Conservation (phyloP, 192 early-diverging fungal species). For the Backusella westeae region DNA sequence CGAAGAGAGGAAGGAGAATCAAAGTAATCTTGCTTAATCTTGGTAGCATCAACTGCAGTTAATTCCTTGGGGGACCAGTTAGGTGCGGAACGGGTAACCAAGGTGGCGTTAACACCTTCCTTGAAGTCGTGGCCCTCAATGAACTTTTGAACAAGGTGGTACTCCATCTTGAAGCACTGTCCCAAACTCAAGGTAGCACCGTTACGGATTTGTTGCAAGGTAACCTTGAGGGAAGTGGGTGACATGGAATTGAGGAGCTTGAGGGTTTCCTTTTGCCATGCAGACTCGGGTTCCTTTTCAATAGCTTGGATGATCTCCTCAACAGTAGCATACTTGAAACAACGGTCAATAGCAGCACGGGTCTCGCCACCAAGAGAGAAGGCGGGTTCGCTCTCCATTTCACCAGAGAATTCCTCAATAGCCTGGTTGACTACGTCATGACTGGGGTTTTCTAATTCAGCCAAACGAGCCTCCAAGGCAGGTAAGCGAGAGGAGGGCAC, state of each 20-base stretch:
- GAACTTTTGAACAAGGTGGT: slow-evolving; percentile 74
- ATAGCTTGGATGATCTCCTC: slow-evolving; percentile 85
- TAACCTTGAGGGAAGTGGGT: slow-evolving; percentile 88
- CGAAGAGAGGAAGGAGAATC: slow-evolving; percentile 25
- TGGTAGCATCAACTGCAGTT: slow-evolving; percentile 44
- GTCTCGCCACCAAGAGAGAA: slow-evolving; percentile 43
- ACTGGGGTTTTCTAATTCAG: slow-evolving; percentile 75
- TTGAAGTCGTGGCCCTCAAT: slow-evolving; percentile 77
- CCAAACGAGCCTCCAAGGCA: slow-evolving; percentile 75
- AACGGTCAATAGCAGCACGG: slow-evolving; percentile 74
- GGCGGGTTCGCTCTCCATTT: slow-evolving; percentile 39
- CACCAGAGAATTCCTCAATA: slow-evolving; percentile 89
- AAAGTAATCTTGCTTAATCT: slow-evolving; percentile 60
- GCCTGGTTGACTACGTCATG: slow-evolving; percentile 78
- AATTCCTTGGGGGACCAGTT: slow-evolving; percentile 73
- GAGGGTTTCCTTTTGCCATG: slow-evolving; percentile 71
- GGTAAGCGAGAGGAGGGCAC: slow-evolving; percentile 84
- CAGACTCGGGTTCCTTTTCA: slow-evolving; percentile 60
- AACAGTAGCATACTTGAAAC: slow-evolving; percentile 79
- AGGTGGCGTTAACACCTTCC: slow-evolving; percentile 81
- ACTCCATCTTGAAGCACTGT: slow-evolving; percentile 86
- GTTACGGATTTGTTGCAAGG: slow-evolving; percentile 76
- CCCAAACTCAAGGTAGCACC: slow-evolving; percentile 69
- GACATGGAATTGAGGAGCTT: slow-evolving; percentile 64
- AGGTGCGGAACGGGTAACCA: slow-evolving; percentile 70